A percentile compares a stretch with the other conserved stretches of the same genome.
Evolutionary conservation across 2,329 filamentous ascomycete species (phyloP).

Genomic region (Pestalotiopsis sp.): DNA sequence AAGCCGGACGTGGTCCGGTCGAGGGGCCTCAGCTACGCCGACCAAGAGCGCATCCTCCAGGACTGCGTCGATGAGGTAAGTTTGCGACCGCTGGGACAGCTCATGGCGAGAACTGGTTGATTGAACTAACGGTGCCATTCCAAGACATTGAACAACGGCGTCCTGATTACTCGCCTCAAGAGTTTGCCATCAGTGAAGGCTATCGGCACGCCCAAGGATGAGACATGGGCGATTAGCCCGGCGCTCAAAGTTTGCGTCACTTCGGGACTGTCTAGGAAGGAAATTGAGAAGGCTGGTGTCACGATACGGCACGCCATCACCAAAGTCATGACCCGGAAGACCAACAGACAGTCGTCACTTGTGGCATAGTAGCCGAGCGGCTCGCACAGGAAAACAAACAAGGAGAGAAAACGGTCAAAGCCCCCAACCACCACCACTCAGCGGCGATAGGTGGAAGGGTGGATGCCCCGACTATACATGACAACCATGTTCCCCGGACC

Average conservation of each 20-base stretch:
- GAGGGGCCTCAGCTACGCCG: constrained; percentile 68
- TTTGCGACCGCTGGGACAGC: constrained; percentile 14
- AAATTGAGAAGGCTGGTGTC: constrained; percentile 91
- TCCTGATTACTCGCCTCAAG: constrained; percentile 88
- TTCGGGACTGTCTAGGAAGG: constrained; percentile 85
- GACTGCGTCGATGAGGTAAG: constrained; percentile 96
- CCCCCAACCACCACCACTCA: too few relatives aligned
- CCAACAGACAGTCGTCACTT: constrained; percentile 48
- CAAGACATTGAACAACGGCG: constrained; percentile 77
- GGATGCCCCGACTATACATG: too few relatives aligned
- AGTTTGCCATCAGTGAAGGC: constrained; percentile 67
- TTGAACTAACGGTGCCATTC: constrained; percentile 12
- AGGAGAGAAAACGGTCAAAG: too few relatives aligned
- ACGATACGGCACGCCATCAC: constrained; percentile 91
- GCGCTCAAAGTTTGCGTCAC: constrained; percentile 92
- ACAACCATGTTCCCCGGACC: too few relatives aligned
- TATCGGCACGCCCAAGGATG: constrained; percentile 67
- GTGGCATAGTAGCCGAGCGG: constrained; percentile 29
- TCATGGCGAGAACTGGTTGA: background rate
- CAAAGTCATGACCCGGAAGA: constrained; percentile 77
- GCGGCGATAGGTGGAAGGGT: too few relatives aligned
- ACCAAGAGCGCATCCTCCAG: constrained; percentile 83
- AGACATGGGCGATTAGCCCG: constrained; percentile 71
- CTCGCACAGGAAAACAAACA: background rate
- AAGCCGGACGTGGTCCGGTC: constrained; percentile 81